Evolutionary conservation across 2,329 filamentous ascomycete species (phyloP).

Genomic region (Aspergillus eucalypticola): DNA sequence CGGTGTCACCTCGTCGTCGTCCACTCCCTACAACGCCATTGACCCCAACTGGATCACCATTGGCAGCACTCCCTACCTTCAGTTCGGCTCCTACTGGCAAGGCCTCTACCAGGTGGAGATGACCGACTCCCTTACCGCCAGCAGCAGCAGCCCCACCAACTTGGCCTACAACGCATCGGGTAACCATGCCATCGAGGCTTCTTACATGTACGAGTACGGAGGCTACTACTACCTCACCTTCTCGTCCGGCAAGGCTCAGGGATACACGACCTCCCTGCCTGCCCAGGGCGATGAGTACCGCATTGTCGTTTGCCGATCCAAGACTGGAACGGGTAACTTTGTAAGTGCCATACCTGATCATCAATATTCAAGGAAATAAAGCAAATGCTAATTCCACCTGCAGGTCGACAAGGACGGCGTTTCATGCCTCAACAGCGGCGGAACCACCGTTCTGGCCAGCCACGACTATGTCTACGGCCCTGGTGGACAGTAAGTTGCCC

Average conservation of each 20-base stretch:
- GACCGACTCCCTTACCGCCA: constrained; percentile 29
- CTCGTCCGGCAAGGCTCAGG: constrained; percentile 61
- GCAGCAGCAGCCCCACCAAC: constrained; percentile 43
- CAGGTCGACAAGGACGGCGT: constrained; percentile 55
- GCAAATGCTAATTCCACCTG: neutral
- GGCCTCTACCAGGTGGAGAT: constrained; percentile 64
- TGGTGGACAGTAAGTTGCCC: constrained; percentile 61
- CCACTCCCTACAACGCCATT: constrained; percentile 60
- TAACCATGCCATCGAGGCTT: constrained; percentile 58
- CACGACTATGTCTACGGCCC: constrained; percentile 65
- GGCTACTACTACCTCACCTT: constrained; percentile 66
- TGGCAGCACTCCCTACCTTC: constrained; percentile 49
- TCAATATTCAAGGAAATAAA: neutral
- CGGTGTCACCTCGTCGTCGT: constrained; percentile 38
- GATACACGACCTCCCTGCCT: constrained; percentile 54
- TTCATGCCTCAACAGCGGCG: constrained; percentile 58
- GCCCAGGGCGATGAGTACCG: constrained; percentile 63
- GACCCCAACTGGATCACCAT: constrained; percentile 57
- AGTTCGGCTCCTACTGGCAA: constrained; percentile 71
- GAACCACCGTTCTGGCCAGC: constrained; percentile 61
- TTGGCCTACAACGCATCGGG: constrained; percentile 57
- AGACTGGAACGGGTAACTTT: constrained; percentile 55
- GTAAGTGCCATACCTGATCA: constrained; percentile 33
- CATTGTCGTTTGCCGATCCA: constrained; percentile 63
- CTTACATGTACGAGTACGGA: constrained; percentile 57